phyloP scores from a whole-genome alignment of 2,329 filamentous ascomycete species.

The Coleophoma cylindrospora region DNA sequence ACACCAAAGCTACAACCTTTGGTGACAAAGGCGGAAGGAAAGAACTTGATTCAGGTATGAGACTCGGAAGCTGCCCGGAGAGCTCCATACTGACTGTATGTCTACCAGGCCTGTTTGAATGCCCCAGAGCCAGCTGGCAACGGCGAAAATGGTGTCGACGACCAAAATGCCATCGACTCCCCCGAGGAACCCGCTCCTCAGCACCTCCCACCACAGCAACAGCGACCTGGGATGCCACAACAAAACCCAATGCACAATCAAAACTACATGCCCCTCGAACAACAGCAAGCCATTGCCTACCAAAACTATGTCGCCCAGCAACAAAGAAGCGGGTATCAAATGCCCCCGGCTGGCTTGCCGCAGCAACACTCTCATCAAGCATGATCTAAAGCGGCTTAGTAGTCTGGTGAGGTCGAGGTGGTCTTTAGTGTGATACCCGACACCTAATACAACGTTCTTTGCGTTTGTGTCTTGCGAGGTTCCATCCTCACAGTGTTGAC shows the following conservation, averaged over 20 bases:
- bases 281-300: conserved; percentile 75
- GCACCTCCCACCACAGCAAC: conserved; percentile 65
- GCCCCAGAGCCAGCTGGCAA: conserved; percentile 84
- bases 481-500: conserved; percentile 18
- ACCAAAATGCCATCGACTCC: conserved; percentile 74
- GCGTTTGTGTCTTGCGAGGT: conserved; percentile 24
- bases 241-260: conserved; percentile 52
- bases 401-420: conserved; percentile 20
- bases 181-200: conserved; percentile 81
- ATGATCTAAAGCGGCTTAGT: conserved; percentile 34
- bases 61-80: background rate
- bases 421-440: conserved; percentile 50
- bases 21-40: conserved; percentile 97
- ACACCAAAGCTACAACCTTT: conserved; percentile 97
- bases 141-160: conserved; percentile 76
- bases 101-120: conserved; percentile 80
- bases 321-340: conserved; percentile 68
- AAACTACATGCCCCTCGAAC: conserved; percentile 63
- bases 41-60: conserved; percentile 93
- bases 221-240: conserved; percentile 59
- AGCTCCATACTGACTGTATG: conserved; percentile 26
- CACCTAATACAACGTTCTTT: conserved; percentile 38
- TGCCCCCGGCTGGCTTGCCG: conserved; percentile 74
- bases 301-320: conserved; percentile 75
- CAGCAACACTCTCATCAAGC: conserved; percentile 79